Base-by-base conservation (phyloP, 805 yeast species). In the Saturnispora quitensis region DNA sequence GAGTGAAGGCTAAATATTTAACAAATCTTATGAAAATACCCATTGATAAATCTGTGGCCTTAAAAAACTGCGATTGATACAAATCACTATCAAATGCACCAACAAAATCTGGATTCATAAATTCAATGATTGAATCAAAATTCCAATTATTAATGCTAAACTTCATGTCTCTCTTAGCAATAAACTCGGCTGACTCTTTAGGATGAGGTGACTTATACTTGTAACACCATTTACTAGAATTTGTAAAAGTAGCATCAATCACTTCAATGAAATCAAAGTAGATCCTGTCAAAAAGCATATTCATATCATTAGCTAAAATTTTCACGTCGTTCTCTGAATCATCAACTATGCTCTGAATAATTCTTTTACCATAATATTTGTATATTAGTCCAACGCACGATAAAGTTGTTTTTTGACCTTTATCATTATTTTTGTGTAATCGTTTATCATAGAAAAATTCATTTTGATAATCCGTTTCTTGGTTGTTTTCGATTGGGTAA, bases 301-400 rank as follows among this genome's bases (percentile, higher is more conserved):
- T 82, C 35, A 86, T 68, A 22, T 77, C 73, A 5, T 68, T 57
- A 2, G 61, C 36, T n/a, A 25, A 15, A 35, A 51, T 42, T 22
- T 17, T 17, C 17, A 22, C 10, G 1, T 18, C 43, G 12, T 45
- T 8, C 66, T 70, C 25, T 71, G 70, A 24, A 13, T 40, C 24
- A 1, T 40, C 50, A 78, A 68, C 43, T 20, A 78, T 68, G 50
- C 77, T 73, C 31, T 73, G 67, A 50, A 86, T 81, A 50, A 84
- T 81, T 45, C 80, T 80, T 58, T 77, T 79, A 56, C 93, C 93
- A 60, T 73, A 84, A 65, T 84, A 88, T 64, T 89, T 90, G 74
- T 83, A 91, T 17, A 91, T 80, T 53, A 91, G 74, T 25, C 99
- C 99, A 12, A 97, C 97, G 52, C 95, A 84, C 20, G 93, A 82